Evolutionary conservation across 1,284 basidiomycete genomes (phyloP), one percentile per base, ranked within the genome.

Genomic region (Bjerkandera adusta): DNA sequence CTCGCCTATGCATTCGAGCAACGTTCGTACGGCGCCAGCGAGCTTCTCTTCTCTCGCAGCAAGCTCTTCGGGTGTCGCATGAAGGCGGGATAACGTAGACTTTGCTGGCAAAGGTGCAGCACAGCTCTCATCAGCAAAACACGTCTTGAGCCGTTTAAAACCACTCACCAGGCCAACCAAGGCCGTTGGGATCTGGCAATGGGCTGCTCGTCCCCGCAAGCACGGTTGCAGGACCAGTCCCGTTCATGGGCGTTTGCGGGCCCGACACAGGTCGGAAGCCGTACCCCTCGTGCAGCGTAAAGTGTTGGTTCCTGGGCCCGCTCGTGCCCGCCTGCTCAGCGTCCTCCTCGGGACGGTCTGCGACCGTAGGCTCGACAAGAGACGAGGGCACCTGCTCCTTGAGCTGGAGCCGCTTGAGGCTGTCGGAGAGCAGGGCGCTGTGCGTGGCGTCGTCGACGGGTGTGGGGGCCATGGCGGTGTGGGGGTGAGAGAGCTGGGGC

Each of bases 1-100:
- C 69, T 99, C 97, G 41, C 97, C 97, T 50, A 99, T 93, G 64
- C 95, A 97, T 62, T 98, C 94, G 37, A 99, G 81, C 26, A 99
- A 86, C 20, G 91, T 92, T 38, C 90, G 83, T 50, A 99, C 89
- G 3, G 97, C 97, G 40, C 73, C 73, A 2, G 89, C 77, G 57
- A 99, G 83, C 50, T 84, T 88, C 52, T 81, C 74, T 63, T 95
- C 84, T 44, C 92, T 80, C 35, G 73, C 82, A 2, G 71, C 70
- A 45, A 80, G 82, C 66, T 96, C 88, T 39, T 76, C 77, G 1
- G 84, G 76, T 0, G 89, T 86, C 3, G 88, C 86, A 61, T 91
- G 83, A 36, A 97, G 73, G 42, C 94, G 83, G 34, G 84, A 83
- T 41, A 95, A 70, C 30, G 94, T 96, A 3, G 89, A 91, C 69